These are phyloP conservation scores for Pseudoperonospora humuli DNA, from an alignment of 352 stramenopile genomes.

Conservation along the genomic window DNA sequence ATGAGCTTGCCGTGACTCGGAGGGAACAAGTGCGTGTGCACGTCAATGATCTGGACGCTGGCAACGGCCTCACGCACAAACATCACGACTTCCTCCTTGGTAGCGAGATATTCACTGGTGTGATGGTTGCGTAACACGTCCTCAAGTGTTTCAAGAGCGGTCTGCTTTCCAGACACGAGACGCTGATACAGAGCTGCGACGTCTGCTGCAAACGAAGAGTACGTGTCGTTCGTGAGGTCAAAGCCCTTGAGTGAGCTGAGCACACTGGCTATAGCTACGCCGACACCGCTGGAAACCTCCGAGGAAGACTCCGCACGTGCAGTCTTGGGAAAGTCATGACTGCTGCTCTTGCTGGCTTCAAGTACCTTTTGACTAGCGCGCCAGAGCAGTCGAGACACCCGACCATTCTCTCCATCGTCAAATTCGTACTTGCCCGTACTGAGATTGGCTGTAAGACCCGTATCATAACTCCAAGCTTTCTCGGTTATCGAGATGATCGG, in stretches of 20 bases:
- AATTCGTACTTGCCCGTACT: constrained; percentile 49
- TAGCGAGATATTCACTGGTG: constrained; percentile 34
- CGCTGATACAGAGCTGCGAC: constrained; percentile 48
- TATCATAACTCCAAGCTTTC: constrained; percentile 40
- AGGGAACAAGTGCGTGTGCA: constrained; percentile 92
- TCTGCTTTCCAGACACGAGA: constrained; percentile 34
- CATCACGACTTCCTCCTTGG: constrained; percentile 18
- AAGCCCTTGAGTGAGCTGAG: constrained; percentile 33
- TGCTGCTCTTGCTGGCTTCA: constrained; percentile 31
- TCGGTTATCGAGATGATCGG: constrained; percentile 24
- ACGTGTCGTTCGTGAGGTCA: constrained; percentile 30
- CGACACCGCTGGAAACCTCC: constrained; percentile 24
- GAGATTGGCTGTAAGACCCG: constrained; percentile 33
- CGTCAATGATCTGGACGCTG: constrained; percentile 27
- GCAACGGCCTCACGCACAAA: constrained; percentile 36
- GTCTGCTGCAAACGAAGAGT: constrained; percentile 38
- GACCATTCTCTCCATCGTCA: constrained; percentile 28
- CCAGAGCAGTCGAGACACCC: constrained; percentile 18
- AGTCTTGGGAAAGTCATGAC: constrained; percentile 26
- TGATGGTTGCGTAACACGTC: constrained; percentile 34
- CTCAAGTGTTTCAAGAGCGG: constrained; percentile 27
- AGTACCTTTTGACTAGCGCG: constrained; percentile 19
- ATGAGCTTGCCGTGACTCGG: constrained; percentile 86
- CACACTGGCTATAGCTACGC: constrained; percentile 28
- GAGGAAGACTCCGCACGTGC: constrained; percentile 17